A percentile compares a stretch with the other conserved stretches of the same genome.
Conservation (phyloP, 305 asterid genomes). For the Plantago coronopus region DNA sequence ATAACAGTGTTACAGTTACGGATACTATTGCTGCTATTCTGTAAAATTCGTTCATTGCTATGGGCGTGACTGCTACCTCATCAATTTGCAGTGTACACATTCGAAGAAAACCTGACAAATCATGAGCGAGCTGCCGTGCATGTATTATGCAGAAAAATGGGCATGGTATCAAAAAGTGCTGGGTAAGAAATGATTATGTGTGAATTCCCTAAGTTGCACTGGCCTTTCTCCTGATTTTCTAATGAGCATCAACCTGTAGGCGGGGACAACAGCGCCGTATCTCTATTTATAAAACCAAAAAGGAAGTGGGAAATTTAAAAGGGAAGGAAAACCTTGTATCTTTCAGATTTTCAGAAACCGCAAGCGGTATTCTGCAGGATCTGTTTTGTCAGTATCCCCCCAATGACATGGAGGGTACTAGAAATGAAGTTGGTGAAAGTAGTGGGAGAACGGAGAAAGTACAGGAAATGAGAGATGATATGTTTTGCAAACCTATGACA, state of each 20-base stretch:
- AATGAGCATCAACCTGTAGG: slow-evolving; percentile 41
- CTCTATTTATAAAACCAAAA: slow-evolving; percentile 54
- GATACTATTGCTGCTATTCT: neutral
- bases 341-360: slow-evolving; percentile 61
- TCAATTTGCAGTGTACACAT: slow-evolving; percentile 52
- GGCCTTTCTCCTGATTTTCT: slow-evolving; percentile 13
- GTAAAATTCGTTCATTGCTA: neutral
- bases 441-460: slow-evolving; percentile 28
- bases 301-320: slow-evolving; percentile 25
- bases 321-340: slow-evolving; percentile 40
- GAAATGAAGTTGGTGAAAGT: slow-evolving; percentile 34
- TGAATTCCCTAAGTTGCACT: slow-evolving; percentile 10
- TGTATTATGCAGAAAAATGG: slow-evolving; percentile 55
- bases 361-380: slow-evolving; percentile 60
- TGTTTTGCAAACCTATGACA: slow-evolving; percentile 56
- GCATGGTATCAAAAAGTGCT: slow-evolving; percentile 66
- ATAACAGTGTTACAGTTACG: neutral
- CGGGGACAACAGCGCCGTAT: slow-evolving; percentile 51
- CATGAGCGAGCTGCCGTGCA: slow-evolving; percentile 71
- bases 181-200: slow-evolving; percentile 50
- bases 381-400: slow-evolving; percentile 78
- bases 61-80: neutral
- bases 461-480: slow-evolving; percentile 41
- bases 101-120: slow-evolving; percentile 48
- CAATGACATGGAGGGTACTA: slow-evolving; percentile 46